Base-by-base conservation (phyloP, 2,329 filamentous ascomycete species). In the Niveomyces coronatus region DNA sequence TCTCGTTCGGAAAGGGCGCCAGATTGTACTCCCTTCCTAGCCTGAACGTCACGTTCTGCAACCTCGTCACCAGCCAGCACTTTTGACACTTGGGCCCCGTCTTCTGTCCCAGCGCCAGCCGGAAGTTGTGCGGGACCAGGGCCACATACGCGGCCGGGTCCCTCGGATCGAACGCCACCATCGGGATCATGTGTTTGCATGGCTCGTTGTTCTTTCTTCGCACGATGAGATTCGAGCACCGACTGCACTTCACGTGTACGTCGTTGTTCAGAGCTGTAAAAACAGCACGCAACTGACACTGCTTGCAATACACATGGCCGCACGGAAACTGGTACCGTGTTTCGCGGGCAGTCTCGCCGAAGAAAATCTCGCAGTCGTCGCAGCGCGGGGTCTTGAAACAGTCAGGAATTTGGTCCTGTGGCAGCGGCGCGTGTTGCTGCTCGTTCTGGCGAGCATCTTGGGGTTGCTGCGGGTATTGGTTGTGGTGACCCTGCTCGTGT, bases 351-450 rank as follows among this genome's bases (percentile, higher is more conserved):
- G 34, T 30, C 24, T 42, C 40, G 29, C 15, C 22, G 10, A 42
- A 42, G 35, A 42, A 35, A 16, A 37, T 42, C 35, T 42, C 40
- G 35, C 40, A 42, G 20, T 19, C 15, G 35, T 42, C 40, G 40
- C 40, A 42, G 29, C 40, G 40, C 8, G 19, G 33, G 8, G 34
- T 42, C 24, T 26, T 24, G 35, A 34, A 33, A 35, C 40, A 42
- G 35, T 37, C 35, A 3, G 40, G 40, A 9, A 42, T 14, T 10
- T 14, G 1, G 7, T 14, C 22, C 30, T 4, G 5, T 5, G 31
- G 9, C 31, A 15, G 18, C 9, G 15, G n/a, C 14, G 27, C 9
- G n/a, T n/a, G n/a, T n/a, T n/a, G n/a, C n/a, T n/a, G n/a, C n/a
- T n/a, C n/a, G n/a, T n/a, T n/a, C n/a, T n/a, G n/a, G n/a, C n/a